Conservation (phyloP, 116 monocot species). For the Papilionanthe hybrid region DNA sequence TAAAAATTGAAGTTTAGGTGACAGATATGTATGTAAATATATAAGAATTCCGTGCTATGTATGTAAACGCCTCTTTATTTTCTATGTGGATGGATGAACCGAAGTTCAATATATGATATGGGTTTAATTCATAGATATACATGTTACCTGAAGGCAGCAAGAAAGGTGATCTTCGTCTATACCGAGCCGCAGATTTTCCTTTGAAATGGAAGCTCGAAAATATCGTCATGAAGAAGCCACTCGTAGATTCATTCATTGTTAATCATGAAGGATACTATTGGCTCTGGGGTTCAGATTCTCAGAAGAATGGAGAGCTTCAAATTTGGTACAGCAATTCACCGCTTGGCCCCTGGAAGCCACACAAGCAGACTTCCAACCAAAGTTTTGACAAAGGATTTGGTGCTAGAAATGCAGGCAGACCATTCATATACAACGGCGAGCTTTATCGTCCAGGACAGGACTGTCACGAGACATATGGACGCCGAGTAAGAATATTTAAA, state of each 20-base stretch:
- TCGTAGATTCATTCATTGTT: conserved; percentile 78
- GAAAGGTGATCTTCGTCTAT: conserved; percentile 81
- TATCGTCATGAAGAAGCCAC: conserved; percentile 65
- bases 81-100: conserved; percentile 68
- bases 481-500: conserved; percentile 53
- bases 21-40: no score
- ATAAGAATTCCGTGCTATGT: no score
- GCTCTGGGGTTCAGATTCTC: conserved; percentile 84
- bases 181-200: conserved; percentile 69
- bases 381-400: conserved; percentile 14
- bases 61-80: conserved; percentile 35
- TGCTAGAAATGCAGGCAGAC: conserved; percentile 84
- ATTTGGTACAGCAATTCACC: conserved; percentile 84
- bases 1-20: no score
- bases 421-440: conserved; percentile 61
- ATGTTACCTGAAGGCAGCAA: conserved; percentile 89
- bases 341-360: conserved; percentile 72
- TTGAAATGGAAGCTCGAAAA: conserved; percentile 75
- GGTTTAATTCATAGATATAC: conserved; percentile 40
- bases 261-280: conserved; percentile 42
- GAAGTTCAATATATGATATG: conserved; percentile 24
- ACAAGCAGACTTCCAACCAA: conserved; percentile 42
- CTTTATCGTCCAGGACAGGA: conserved; percentile 78
- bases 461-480: conserved; percentile 68
- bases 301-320: conserved; percentile 73